Conservation (phyloP, 306 rosid species). For the Quercus bicolor region DNA sequence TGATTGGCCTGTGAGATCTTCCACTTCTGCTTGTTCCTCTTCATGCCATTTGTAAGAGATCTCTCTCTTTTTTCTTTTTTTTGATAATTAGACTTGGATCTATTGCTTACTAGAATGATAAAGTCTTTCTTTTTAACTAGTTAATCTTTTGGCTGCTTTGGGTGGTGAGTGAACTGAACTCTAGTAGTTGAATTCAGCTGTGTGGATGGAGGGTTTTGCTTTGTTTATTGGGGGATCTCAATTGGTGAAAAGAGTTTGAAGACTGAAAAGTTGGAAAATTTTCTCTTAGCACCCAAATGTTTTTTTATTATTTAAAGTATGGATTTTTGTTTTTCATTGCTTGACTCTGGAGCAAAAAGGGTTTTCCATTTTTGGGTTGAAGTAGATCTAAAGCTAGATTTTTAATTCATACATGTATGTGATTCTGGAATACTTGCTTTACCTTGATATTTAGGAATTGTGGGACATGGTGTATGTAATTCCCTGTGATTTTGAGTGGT, state of each 20-base stretch:
- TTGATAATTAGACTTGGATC: background rate
- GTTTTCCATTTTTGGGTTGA: constrained; percentile 6
- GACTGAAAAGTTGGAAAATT: background rate
- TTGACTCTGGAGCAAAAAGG: background rate
- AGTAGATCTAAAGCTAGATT: constrained; percentile 35
- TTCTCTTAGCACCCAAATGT: background rate
- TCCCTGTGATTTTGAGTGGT: constrained; percentile 12
- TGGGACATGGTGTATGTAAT: background rate
- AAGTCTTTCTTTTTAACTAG: background rate
- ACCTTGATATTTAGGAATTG: constrained; percentile 2
- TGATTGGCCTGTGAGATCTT: constrained; percentile 35
- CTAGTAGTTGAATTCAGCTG: background rate
- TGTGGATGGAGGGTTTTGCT: background rate
- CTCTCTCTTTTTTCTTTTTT: background rate
- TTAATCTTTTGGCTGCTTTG: background rate
- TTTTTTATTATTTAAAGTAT: background rate
- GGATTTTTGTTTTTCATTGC: background rate
- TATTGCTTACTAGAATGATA: background rate
- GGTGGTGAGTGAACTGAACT: background rate
- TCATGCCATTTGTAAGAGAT: constrained; percentile 50
- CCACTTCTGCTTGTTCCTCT: constrained; percentile 25
- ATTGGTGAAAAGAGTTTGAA: background rate
- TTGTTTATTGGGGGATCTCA: background rate
- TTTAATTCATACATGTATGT: background rate
- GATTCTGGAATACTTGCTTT: constrained; percentile 22